phyloP scores from a whole-genome alignment of 768 basidiomycete genomes.

The Termitomyces sp. region DNA sequence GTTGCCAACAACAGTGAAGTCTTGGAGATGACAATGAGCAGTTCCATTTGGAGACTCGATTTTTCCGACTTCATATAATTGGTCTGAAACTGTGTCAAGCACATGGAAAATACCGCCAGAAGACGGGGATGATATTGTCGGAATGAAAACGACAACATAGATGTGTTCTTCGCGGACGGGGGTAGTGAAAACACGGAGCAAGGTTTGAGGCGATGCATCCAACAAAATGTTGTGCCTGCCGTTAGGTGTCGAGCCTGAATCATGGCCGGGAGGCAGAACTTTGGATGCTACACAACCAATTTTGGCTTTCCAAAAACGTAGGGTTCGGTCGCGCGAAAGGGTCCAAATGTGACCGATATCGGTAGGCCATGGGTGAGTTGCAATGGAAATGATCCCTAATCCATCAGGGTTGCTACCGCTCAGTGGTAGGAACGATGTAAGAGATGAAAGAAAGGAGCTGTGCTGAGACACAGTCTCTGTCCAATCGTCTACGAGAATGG shows the following conservation, averaged over 20 bases:
- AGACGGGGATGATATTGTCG: slow-evolving; percentile 56
- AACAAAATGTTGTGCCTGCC: slow-evolving; percentile 45
- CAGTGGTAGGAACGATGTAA: slow-evolving; percentile 64
- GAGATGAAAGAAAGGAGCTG: slow-evolving; percentile 61
- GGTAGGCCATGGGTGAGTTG: slow-evolving; percentile 72
- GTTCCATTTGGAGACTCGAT: slow-evolving; percentile 61
- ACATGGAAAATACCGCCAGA: slow-evolving; percentile 84
- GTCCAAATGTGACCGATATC: slow-evolving; percentile 78
- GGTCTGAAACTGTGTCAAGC: slow-evolving; percentile 51
- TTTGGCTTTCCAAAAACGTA: slow-evolving; percentile 82
- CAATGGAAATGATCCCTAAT: slow-evolving; percentile 66
- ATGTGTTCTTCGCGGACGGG: slow-evolving; percentile 46
- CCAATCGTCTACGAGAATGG: slow-evolving; percentile 58
- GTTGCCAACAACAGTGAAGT: slow-evolving; percentile 60
- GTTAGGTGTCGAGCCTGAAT: slow-evolving; percentile 26
- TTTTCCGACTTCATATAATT: slow-evolving; percentile 51
- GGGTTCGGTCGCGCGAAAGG: slow-evolving; percentile 79
- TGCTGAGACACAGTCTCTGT: slow-evolving; percentile 61
- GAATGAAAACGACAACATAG: slow-evolving; percentile 69
- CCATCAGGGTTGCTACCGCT: slow-evolving; percentile 42
- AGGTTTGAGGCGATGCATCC: slow-evolving; percentile 55
- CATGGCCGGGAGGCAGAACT: slow-evolving; percentile 39
- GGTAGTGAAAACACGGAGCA: slow-evolving; percentile 61
- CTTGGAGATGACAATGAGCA: slow-evolving; percentile 71
- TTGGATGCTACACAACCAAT: slow-evolving; percentile 69